Evolutionary conservation across 139 green algal species (phyloP).

Genomic region (Micractinium conductrix): DNA sequence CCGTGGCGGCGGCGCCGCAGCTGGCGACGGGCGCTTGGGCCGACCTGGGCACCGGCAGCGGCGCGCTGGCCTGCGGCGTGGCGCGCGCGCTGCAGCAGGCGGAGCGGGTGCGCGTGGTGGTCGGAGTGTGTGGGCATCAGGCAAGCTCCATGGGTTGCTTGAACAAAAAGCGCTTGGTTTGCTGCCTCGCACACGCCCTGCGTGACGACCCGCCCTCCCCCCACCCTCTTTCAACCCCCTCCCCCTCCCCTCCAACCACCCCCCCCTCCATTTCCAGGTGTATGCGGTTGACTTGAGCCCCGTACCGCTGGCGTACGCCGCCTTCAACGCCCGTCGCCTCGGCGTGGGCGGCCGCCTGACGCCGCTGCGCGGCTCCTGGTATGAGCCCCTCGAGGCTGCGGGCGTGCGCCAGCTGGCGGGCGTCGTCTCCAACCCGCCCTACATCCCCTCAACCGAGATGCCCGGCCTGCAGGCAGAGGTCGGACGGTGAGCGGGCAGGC

Average conservation of each 20-base stretch:
- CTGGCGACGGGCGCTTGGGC: constrained; percentile 69
- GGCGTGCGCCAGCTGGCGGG: constrained; percentile 54
- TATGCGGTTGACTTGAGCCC: constrained; percentile 73
- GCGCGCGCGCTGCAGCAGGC: constrained; percentile 58
- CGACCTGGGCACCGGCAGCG: constrained; percentile 93
- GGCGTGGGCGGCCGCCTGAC: constrained; percentile 34
- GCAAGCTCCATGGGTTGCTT: no score
- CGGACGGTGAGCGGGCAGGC: constrained; percentile 26
- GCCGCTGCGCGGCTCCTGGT: constrained; percentile 77
- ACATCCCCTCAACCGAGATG: constrained; percentile 82
- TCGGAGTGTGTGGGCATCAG: not conserved
- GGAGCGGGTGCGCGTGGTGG: constrained; percentile 1
- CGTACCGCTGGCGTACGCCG: constrained; percentile 57
- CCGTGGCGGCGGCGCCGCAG: constrained; percentile 26
- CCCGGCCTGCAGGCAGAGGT: constrained; percentile 60
- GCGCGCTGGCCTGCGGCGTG: constrained; percentile 83
- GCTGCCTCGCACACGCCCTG: no score
- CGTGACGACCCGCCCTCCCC: no score
- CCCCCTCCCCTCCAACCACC: not conserved
- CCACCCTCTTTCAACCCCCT: not conserved
- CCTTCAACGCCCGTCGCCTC: constrained; percentile 60
- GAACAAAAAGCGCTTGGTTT: no score
- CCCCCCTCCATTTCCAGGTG: constrained; percentile 41
- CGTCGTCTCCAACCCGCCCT: constrained; percentile 94
- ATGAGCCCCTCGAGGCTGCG: constrained; percentile 59